phyloP scores from a whole-genome alignment of 2,329 filamentous ascomycete genomes.

The Alternaria alternata region DNA sequence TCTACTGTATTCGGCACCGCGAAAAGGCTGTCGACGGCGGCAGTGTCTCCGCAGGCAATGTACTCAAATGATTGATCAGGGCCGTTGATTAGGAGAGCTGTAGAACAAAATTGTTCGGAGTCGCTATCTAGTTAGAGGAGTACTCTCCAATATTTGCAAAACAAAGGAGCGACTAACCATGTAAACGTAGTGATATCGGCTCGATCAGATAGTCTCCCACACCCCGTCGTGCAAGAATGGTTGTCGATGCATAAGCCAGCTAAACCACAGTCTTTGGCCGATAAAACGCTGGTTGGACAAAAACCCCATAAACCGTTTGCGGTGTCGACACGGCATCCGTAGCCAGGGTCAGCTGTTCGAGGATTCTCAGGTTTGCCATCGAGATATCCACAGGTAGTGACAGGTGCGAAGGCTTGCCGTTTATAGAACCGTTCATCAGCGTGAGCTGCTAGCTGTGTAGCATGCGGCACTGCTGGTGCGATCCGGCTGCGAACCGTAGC shows the following conservation, averaged over 20 bases:
- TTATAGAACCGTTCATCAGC: not conserved
- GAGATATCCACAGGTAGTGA: slow-evolving; percentile 23
- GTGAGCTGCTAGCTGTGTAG: not conserved
- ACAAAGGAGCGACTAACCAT: slow-evolving; percentile 14
- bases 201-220: slow-evolving; percentile 20
- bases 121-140: slow-evolving; percentile 9
- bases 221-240: slow-evolving; percentile 22
- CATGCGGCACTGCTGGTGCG: not conserved
- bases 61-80: slow-evolving; percentile 25
- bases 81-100: slow-evolving; percentile 19
- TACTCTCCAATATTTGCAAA: not conserved
- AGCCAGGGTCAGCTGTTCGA: slow-evolving; percentile 12
- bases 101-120: slow-evolving; percentile 20
- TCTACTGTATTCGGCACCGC: slow-evolving; percentile 8
- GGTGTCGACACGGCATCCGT: slow-evolving; percentile 23
- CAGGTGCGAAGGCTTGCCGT: slow-evolving; percentile 8
- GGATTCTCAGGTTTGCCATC: slow-evolving; percentile 17
- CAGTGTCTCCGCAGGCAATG: slow-evolving; percentile 22
- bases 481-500: not conserved
- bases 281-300: slow-evolving; percentile 21
- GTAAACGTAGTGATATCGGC: slow-evolving; percentile 20
- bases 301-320: slow-evolving; percentile 28
- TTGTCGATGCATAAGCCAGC: slow-evolving; percentile 24
- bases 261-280: slow-evolving; percentile 21
- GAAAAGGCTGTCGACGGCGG: slow-evolving; percentile 13